Conservation (phyloP, 2,329 filamentous ascomycete genomes). For the Reticulascus tulasneorum region DNA sequence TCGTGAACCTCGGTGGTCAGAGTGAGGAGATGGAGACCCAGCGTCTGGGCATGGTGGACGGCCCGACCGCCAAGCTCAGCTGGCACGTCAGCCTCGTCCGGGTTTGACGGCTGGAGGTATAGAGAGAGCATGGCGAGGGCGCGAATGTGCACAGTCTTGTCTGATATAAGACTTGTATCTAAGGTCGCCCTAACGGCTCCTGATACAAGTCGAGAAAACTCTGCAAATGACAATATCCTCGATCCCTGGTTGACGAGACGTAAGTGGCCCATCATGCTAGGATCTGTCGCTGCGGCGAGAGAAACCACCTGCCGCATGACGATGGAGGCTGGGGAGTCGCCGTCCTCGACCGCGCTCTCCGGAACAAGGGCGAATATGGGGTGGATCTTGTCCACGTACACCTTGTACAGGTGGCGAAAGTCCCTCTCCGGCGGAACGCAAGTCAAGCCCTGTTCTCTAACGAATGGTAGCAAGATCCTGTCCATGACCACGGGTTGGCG, state of each 20-base stretch:
- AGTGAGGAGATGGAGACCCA: constrained; percentile 49
- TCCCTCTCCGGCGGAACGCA: constrained; percentile 44
- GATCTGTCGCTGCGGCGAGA: constrained; percentile 49
- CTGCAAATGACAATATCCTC: constrained; percentile 35
- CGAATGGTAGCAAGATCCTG: constrained; percentile 36
- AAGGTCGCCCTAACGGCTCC: constrained; percentile 45
- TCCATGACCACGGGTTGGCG: constrained; percentile 32
- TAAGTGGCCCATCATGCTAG: constrained; percentile 39
- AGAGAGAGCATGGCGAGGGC: constrained; percentile 51
- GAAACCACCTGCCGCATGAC: constrained; percentile 52
- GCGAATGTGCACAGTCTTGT: constrained; percentile 53
- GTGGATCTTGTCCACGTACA: constrained; percentile 51
- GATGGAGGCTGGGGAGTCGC: constrained; percentile 30
- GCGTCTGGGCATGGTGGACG: constrained; percentile 53
- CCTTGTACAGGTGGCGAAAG: constrained; percentile 37
- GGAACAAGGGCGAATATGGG: constrained; percentile 52
- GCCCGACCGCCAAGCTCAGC: constrained; percentile 50
- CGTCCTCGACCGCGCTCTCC: constrained; percentile 24
- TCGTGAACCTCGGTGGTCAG: constrained; percentile 35
- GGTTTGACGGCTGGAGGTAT: constrained; percentile 53
- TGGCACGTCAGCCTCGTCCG: constrained; percentile 51
- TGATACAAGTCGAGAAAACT: constrained; percentile 45
- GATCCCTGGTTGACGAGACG: constrained; percentile 36
- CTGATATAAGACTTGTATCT: constrained; percentile 49
- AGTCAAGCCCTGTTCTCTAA: constrained; percentile 41